These are phyloP conservation scores for Rusavskia elegans DNA, from an alignment of 495 filamentous ascomycete genomes.

Conservation along the genomic window DNA sequence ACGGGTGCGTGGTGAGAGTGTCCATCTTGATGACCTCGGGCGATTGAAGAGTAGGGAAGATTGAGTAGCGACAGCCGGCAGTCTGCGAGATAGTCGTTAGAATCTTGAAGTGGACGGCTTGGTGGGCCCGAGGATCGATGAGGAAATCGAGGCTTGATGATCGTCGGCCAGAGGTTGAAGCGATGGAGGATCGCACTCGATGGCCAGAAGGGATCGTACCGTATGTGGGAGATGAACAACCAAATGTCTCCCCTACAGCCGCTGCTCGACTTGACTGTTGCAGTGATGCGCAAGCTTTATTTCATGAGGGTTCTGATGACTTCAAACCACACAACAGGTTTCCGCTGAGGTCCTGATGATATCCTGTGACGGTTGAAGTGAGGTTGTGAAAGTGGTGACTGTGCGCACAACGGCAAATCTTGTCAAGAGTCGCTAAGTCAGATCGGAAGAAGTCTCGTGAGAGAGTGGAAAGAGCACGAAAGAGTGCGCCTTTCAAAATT, in stretches of 20 bases:
- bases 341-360: neutral
- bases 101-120: neutral
- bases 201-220: conserved; percentile 39
- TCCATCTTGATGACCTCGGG: conserved; percentile 45
- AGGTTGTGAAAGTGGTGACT: neutral
- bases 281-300: neutral
- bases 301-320: neutral
- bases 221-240: conserved; percentile 88
- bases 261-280: conserved; percentile 13
- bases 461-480: conserved; percentile 13
- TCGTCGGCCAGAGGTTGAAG: conserved; percentile 2
- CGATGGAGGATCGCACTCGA: conserved; percentile 3
- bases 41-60: conserved; percentile 2
- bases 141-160: conserved; percentile 7
- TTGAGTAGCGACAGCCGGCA: conserved; percentile 8
- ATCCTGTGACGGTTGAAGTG: conserved; percentile 5
- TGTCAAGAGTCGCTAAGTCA: conserved; percentile 17
- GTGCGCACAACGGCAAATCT: neutral
- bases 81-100: conserved; percentile 10
- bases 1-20: conserved; percentile 71
- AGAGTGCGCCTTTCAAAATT: conserved; percentile 8
- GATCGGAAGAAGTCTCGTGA: conserved; percentile 13
- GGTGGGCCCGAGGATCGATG: neutral
- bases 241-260: conserved; percentile 85
- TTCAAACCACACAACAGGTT: neutral